Base-by-base conservation (phyloP, 139 green algal genomes). In the Chlorella sp. region DNA sequence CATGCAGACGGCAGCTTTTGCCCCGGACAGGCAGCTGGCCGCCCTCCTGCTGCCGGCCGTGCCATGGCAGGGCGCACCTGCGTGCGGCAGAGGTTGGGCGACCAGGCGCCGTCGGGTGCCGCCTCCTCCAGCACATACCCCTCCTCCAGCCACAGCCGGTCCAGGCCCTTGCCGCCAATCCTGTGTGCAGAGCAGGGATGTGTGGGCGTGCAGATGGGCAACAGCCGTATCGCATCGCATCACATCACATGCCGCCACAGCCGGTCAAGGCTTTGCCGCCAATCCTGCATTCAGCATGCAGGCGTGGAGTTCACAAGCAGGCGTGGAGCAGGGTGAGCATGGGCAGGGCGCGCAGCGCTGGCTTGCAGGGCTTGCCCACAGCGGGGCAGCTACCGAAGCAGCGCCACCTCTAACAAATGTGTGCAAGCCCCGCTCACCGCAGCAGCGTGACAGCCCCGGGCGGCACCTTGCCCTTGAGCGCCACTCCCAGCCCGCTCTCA, bases 111-210 rank as follows among this genome's bases (percentile, higher is more conserved):
- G 4, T 17, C 72, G 13, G 9, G 1, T 21, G 25, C 36, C 13
- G 6, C 17, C 15, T 64, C 28, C 72, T 79, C 26, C 44, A 79
- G 72, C 25, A 34, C 72, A 32, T 64, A 79, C 12, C 72, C 72
- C 72, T 79, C 72, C 72, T 79, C 41, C 41, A 79, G 41, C 72
- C 72, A 79, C 26, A 79, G 72, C 41, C 16, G 28, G 41, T 79
- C 72, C 44, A 79, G 44, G 44, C 1, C 28, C 16, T 23, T 13
- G 26, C 72, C 72, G 44, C 72, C 72, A 13, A 62, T 63, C 26
- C 44, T 51, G 44, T 9, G 9, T 51, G 44, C 44, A 51, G 44
- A 16, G 44, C 6, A 51, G 7, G 44, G 44, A 51, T 51, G n/a
- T n/a, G n/a, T n/a, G n/a, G n/a, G n/a, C n/a, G n/a, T n/a, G n/a